These are phyloP conservation scores for Lachnellula suecica DNA, from an alignment of 2,329 filamentous ascomycete genomes.

Conservation along the genomic window DNA sequence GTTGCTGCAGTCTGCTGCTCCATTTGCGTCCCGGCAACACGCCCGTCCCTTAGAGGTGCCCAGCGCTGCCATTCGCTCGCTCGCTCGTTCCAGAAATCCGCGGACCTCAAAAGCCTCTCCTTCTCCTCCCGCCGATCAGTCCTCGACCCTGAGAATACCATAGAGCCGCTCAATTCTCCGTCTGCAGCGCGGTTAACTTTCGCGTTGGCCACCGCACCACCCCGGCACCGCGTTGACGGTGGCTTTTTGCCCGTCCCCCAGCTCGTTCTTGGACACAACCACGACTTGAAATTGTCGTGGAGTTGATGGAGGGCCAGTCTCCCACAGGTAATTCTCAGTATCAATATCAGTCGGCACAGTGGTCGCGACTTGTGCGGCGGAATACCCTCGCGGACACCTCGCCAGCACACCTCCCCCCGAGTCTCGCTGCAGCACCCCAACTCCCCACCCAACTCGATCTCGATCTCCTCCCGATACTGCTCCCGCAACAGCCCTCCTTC, in stretches of 20 bases:
- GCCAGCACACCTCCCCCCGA: conserved; percentile 23
- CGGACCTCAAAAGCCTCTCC: conserved; percentile 1
- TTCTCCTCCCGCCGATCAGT: background rate
- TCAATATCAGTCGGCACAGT: conserved; percentile 36
- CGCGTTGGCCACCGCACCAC: conserved; percentile 2
- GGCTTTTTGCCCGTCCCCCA: conserved; percentile 6
- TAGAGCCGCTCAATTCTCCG: conserved; percentile 3
- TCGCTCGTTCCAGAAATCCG: conserved; percentile 23
- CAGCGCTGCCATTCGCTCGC: conserved; percentile 10
- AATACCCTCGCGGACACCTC: conserved; percentile 29
- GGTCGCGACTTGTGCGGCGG: conserved; percentile 35
- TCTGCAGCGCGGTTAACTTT: background rate
- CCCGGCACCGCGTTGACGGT: conserved; percentile 6
- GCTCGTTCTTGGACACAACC: conserved; percentile 6
- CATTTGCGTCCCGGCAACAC: background rate
- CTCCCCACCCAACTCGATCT: conserved; percentile 48
- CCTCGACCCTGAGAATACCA: conserved; percentile 1
- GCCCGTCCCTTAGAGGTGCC: conserved; percentile 1
- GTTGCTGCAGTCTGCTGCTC: background rate
- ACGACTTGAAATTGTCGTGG: conserved; percentile 24
- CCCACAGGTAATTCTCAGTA: conserved; percentile 32
- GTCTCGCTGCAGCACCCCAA: conserved; percentile 27
- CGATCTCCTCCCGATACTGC: conserved; percentile 55
- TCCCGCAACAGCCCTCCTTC: conserved; percentile 57
- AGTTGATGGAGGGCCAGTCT: conserved; percentile 36